A percentile compares a stretch with the other conserved stretches of the same genome.
phyloP scores from a whole-genome alignment of 371 early-diverging fungal genomes.

The Haplosporangium sp. region DNA sequence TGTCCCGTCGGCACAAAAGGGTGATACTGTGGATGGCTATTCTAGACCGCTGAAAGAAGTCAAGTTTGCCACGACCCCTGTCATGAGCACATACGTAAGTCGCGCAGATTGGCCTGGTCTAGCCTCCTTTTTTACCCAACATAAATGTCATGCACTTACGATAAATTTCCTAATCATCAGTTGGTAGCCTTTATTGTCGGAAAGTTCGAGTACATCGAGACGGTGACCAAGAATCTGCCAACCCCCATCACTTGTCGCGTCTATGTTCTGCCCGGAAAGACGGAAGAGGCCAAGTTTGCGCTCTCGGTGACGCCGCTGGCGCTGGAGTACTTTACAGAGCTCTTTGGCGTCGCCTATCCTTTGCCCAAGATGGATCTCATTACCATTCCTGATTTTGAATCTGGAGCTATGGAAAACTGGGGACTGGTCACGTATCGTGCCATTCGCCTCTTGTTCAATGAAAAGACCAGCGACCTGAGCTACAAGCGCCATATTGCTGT shows the following conservation, averaged over 20 bases:
- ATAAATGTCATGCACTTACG: too few species aligned
- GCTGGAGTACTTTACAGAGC: slow-evolving; percentile 84
- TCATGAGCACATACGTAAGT: slow-evolving; percentile 84
- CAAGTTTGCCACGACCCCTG: slow-evolving; percentile 86
- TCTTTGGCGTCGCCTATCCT: slow-evolving; percentile 89
- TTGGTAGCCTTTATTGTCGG: slow-evolving; percentile 90
- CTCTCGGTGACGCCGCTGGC: slow-evolving; percentile 77
- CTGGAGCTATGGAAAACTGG: slow-evolving; percentile 95
- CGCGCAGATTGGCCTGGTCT: not conserved
- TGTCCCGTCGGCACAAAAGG: slow-evolving; percentile 19
- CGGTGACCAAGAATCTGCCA: slow-evolving; percentile 68
- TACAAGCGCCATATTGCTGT: slow-evolving; percentile 82
- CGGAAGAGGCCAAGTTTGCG: slow-evolving; percentile 81
- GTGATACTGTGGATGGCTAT: slow-evolving; percentile 13
- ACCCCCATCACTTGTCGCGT: slow-evolving; percentile 79
- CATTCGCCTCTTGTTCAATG: slow-evolving; percentile 80
- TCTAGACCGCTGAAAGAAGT: slow-evolving; percentile 63
- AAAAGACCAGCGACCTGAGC: slow-evolving; percentile 72
- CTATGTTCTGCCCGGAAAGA: slow-evolving; percentile 78
- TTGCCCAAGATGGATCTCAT: slow-evolving; percentile 91
- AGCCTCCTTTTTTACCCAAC: not conserved
- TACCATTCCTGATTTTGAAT: slow-evolving; percentile 91
- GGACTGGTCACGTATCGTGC: slow-evolving; percentile 91
- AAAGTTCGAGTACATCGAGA: slow-evolving; percentile 87
- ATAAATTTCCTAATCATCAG: slow-evolving; percentile 12